Percentiles rank a stretch among this genome's conserved stretches.
These are phyloP conservation scores for Termitomyces heimii DNA, from an alignment of 768 basidiomycete species.

Conservation along the genomic window DNA sequence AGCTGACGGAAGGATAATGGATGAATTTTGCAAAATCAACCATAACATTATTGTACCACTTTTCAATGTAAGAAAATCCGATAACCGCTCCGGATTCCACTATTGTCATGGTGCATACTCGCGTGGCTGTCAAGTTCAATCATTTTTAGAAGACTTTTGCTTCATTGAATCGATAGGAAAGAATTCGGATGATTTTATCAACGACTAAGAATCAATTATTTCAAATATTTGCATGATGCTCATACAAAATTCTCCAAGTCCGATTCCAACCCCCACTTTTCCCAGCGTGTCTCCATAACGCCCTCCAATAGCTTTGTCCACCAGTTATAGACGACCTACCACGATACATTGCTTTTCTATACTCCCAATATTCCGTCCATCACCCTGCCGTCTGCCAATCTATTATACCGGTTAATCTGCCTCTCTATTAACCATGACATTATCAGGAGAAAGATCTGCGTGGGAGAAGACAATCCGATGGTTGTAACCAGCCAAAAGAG, in stretches of 20 bases:
- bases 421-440: slow-evolving; percentile 1
- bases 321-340: not conserved
- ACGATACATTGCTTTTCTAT: slow-evolving; percentile 7
- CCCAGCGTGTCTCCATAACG: not conserved
- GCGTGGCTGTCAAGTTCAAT: too few relatives aligned
- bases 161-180: not conserved
- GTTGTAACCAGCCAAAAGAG: not conserved
- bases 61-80: too few relatives aligned
- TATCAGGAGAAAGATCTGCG: not conserved
- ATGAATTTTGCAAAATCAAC: not conserved
- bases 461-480: slow-evolving; percentile 2
- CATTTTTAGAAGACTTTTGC: too few relatives aligned
- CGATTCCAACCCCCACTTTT: not conserved
- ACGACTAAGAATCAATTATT: too few relatives aligned
- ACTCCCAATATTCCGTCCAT: slow-evolving; percentile 16
- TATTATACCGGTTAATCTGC: slow-evolving; percentile 14
- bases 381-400: slow-evolving; percentile 16
- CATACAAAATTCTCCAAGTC: not conserved
- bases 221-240: not conserved
- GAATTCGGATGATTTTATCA: not conserved
- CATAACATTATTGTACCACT: too few relatives aligned
- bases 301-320: not conserved
- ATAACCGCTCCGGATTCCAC: not conserved
- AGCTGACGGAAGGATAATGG: not conserved
- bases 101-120: too few relatives aligned